Conservation (phyloP, 768 basidiomycete genomes). For the Lentinula detonsa region DNA sequence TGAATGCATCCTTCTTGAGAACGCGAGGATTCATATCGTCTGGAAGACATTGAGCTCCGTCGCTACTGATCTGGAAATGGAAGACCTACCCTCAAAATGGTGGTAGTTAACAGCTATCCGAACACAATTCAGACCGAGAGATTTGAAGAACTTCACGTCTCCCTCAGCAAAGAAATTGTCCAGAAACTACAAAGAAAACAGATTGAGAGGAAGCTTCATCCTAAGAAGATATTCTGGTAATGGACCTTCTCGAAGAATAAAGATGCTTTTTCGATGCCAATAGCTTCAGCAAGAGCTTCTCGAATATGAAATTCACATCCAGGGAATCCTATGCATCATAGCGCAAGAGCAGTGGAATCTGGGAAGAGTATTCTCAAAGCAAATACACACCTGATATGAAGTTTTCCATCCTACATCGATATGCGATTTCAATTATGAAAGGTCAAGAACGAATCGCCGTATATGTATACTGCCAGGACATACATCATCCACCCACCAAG, state of each 20-base stretch:
- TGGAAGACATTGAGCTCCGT: background rate
- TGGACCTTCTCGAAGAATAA: constrained; percentile 59
- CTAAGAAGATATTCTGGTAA: background rate
- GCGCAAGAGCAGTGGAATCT: background rate
- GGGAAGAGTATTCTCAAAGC: background rate
- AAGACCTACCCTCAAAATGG: constrained; percentile 33
- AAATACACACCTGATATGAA: constrained; percentile 34
- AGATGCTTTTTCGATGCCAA: constrained; percentile 45
- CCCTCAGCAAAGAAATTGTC: constrained; percentile 55
- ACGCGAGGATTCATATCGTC: constrained; percentile 57
- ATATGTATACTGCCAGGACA: background rate
- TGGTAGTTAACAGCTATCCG: constrained; percentile 49
- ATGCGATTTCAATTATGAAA: too few relatives aligned
- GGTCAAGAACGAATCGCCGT: too few relatives aligned
- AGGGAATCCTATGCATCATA: constrained; percentile 33
- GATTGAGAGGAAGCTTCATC: too few relatives aligned
- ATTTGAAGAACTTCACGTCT: constrained; percentile 50
- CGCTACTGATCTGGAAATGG: background rate
- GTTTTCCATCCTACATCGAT: constrained; percentile 38
- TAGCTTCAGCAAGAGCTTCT: constrained; percentile 38
- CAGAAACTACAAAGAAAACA: constrained; percentile 34
- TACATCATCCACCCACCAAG: constrained; percentile 82
- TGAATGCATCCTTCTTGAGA: constrained; percentile 47
- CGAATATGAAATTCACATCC: constrained; percentile 59
- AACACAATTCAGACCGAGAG: constrained; percentile 52